These are phyloP conservation scores for Dacryopinax spathularia DNA, from an alignment of 768 basidiomycete species.

Conservation along the genomic window DNA sequence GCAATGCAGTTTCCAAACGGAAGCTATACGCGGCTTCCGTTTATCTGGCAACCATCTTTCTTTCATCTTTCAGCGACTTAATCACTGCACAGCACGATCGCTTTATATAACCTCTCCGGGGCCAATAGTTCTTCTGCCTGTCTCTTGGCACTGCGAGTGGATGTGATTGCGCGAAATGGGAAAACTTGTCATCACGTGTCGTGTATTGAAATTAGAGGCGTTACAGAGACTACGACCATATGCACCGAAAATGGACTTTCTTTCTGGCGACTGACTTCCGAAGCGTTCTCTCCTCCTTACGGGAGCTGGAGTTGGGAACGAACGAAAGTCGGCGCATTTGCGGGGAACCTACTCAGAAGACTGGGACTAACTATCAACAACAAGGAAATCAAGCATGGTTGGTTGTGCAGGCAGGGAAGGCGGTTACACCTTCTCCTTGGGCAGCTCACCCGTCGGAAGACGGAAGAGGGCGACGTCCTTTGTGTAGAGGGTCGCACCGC, in stretches of 20 bases:
- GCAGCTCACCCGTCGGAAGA: not conserved
- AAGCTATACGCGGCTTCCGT: not conserved
- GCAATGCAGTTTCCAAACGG: not conserved
- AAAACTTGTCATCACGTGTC: not conserved
- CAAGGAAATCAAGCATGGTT: not conserved
- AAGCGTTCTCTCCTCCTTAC: no score
- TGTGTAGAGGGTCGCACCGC: not conserved
- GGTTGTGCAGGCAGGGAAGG: not conserved
- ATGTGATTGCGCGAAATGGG: no score
- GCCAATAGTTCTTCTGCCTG: no score
- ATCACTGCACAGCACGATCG: no score
- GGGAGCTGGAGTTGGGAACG: not conserved
- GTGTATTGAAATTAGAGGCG: constrained; percentile 2
- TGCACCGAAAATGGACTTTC: no score
- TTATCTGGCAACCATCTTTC: not conserved
- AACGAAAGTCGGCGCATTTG: not conserved
- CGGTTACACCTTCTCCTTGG: not conserved
- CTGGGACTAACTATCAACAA: not conserved
- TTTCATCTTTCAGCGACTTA: no score
- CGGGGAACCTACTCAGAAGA: not conserved
- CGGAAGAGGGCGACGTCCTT: not conserved
- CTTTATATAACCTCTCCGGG: no score
- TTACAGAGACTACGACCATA: not conserved
- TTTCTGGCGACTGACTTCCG: no score
- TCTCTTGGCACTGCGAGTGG: no score